These are phyloP conservation scores for Anacardium occidentale DNA, from an alignment of 345 rosid genomes.

Conservation along the genomic window DNA sequence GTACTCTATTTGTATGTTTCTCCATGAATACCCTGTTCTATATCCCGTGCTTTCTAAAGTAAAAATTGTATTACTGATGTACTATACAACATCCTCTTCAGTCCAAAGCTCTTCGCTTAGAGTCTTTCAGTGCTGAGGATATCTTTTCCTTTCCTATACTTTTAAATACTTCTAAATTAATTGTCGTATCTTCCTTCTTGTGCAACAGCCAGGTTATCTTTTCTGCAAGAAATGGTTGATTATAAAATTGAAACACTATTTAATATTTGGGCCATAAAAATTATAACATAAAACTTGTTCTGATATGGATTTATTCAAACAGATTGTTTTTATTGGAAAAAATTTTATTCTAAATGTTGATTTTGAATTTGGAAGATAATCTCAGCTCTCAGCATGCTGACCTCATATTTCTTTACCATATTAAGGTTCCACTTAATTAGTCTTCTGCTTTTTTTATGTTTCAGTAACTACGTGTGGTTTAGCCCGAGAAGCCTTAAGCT, in stretches of 20 bases:
- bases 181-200: neutral
- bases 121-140: neutral
- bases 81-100: neutral
- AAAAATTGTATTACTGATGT: neutral
- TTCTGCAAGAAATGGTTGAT: too few species aligned
- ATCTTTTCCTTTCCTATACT: neutral
- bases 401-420: conserved; percentile 7
- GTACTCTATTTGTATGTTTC: neutral
- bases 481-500: conserved; percentile 79
- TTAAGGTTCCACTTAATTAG: neutral
- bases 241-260: neutral
- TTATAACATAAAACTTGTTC: neutral
- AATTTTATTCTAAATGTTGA: neutral
- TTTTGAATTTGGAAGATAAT: neutral
- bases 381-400: neutral
- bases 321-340: neutral
- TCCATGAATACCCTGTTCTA: neutral
- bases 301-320: neutral
- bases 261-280: neutral
- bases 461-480: conserved; percentile 83
- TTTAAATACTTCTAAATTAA: neutral
- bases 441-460: conserved; percentile 25
- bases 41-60: neutral
- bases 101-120: neutral
- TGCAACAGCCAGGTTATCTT: neutral